Percentiles rank a stretch among this genome's conserved stretches.
Conservation (phyloP, 306 rosid species). For the Potentilla sterilis region DNA sequence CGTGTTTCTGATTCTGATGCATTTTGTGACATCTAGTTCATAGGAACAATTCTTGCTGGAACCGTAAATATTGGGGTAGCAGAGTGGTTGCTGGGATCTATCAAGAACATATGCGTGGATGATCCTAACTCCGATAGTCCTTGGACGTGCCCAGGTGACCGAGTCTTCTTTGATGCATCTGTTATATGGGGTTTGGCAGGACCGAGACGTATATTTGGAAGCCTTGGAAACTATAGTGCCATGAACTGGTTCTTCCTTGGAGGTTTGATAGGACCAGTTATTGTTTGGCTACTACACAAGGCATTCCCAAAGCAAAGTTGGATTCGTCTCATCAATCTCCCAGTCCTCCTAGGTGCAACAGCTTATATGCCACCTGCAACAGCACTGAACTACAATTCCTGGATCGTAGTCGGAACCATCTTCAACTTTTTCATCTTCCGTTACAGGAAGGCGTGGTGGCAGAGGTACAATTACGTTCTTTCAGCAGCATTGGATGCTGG, state of each 20-base stretch:
- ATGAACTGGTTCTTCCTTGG: constrained; percentile 88
- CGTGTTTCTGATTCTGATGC: constrained; percentile 17
- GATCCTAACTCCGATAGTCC: constrained; percentile 58
- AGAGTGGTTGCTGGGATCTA: constrained; percentile 64
- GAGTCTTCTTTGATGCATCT: constrained; percentile 82
- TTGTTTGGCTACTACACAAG: constrained; percentile 68
- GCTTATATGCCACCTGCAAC: constrained; percentile 77
- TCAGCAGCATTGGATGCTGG: constrained; percentile 88
- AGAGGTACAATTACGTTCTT: constrained; percentile 78
- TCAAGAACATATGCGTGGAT: constrained; percentile 57
- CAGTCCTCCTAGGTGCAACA: constrained; percentile 80
- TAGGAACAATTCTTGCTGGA: constrained; percentile 84
- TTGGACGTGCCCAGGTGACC: constrained; percentile 77
- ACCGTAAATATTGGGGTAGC: constrained; percentile 71
- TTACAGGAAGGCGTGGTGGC: constrained; percentile 84
- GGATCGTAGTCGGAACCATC: constrained; percentile 64
- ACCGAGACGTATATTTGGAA: constrained; percentile 65
- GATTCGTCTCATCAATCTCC: constrained; percentile 81
- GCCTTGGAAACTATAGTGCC: constrained; percentile 55
- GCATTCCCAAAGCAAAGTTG: constrained; percentile 67
- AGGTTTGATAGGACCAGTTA: constrained; percentile 67
- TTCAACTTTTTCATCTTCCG: constrained; percentile 79
- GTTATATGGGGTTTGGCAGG: constrained; percentile 89
- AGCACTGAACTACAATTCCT: constrained; percentile 72
- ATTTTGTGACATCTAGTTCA: constrained; percentile 42